Conservation (phyloP, 75 land plant genomes). For the Cupressus sempervirens region DNA sequence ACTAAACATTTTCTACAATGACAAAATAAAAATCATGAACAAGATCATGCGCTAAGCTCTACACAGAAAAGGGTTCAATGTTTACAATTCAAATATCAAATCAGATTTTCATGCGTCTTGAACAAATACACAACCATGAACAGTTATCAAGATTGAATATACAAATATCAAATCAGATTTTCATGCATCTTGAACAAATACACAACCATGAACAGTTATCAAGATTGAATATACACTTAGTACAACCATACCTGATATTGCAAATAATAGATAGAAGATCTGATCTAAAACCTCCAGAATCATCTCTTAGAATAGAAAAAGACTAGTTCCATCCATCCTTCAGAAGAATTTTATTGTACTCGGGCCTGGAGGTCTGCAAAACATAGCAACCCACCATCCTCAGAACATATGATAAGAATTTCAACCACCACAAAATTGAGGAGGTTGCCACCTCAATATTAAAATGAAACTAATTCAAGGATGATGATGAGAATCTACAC, state of each 20-base stretch:
- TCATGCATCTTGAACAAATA: neutral
- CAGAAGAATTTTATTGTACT: constrained; percentile 9
- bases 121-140: neutral
- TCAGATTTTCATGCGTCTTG: neutral
- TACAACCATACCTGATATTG: neutral
- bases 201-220: neutral
- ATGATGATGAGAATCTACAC: neutral
- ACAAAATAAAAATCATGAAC: neutral
- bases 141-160: neutral
- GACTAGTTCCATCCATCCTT: constrained; percentile 4
- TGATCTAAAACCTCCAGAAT: neutral
- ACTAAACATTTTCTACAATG: no score
- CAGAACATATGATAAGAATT: neutral
- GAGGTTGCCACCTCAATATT: neutral
- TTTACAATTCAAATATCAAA: neutral
- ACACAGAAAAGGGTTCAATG: neutral
- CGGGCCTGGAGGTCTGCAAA: constrained; percentile 14
- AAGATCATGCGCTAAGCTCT: neutral
- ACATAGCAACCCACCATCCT: neutral
- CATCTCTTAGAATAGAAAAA: neutral
- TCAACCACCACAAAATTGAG: neutral
- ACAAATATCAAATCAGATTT: neutral
- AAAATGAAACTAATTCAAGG: constrained; percentile 3
- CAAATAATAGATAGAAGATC: neutral
- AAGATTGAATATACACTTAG: neutral